Evolutionary conservation across 768 basidiomycete genomes (phyloP).

Genomic region (Lentinula guzmanii): DNA sequence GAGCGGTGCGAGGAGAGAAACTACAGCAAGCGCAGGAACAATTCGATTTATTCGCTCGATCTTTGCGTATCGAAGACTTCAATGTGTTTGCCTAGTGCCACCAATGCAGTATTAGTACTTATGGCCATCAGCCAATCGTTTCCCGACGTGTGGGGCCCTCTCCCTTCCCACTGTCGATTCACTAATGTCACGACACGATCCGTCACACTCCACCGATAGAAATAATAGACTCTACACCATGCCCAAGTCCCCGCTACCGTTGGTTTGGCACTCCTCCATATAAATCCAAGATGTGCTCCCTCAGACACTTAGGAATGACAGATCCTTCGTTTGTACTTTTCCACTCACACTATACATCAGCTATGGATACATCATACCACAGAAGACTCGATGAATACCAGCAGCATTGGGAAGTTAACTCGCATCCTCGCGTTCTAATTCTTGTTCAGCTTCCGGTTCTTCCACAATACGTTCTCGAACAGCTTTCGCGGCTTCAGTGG

Average conservation of each 20-base stretch:
- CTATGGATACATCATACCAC: neutral
- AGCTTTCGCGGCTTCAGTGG: constrained; percentile 36
- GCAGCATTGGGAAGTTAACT: neutral
- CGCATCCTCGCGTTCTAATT: neutral
- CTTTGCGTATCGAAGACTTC: constrained; percentile 64
- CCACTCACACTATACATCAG: neutral
- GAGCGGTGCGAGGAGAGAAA: constrained; percentile 32
- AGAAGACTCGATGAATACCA: neutral
- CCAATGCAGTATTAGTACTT: neutral
- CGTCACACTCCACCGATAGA: neutral
- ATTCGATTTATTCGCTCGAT: constrained; percentile 49
- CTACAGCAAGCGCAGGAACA: constrained; percentile 32
- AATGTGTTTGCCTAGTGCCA: constrained; percentile 54
- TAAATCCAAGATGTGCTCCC: neutral
- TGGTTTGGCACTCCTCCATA: neutral
- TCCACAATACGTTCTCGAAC: constrained; percentile 67
- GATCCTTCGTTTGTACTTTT: neutral
- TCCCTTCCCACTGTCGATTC: neutral
- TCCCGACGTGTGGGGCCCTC: neutral
- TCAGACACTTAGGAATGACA: neutral
- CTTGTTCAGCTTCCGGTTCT: constrained; percentile 61
- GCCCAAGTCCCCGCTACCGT: neutral
- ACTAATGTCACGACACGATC: neutral
- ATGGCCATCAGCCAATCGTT: neutral
- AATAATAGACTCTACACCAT: too few relatives aligned